A percentile compares a stretch with the other conserved stretches of the same genome.
Evolutionary conservation across 495 filamentous ascomycete species (phyloP).

Genomic region (Xylaria venustula): DNA sequence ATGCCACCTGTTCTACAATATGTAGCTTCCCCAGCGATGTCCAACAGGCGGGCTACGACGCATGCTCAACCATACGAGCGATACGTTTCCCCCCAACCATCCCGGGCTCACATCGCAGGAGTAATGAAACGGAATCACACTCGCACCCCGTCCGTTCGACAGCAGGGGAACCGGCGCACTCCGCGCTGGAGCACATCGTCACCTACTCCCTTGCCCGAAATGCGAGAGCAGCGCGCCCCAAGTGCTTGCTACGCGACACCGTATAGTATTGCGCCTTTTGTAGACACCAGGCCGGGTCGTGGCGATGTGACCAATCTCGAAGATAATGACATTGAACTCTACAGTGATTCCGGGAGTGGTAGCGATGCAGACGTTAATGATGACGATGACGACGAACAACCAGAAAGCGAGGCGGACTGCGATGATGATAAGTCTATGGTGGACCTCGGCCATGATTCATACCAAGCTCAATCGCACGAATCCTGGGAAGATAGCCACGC

Average conservation of each 20-base stretch:
- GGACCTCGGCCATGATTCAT: slow-evolving; percentile 19
- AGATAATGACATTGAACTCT: slow-evolving; percentile 23
- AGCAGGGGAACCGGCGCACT: slow-evolving; percentile 33
- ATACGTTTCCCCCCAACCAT: slow-evolving; percentile 35
- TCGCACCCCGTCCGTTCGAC: slow-evolving; percentile 43
- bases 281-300: slow-evolving; percentile 17
- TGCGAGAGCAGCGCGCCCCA: slow-evolving; percentile 31
- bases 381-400: slow-evolving; percentile 18
- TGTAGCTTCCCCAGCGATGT: slow-evolving; percentile 28
- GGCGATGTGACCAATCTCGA: slow-evolving; percentile 8
- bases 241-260: slow-evolving; percentile 57
- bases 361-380: slow-evolving; percentile 36
- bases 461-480: slow-evolving; percentile 9
- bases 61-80: slow-evolving; percentile 34
- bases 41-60: slow-evolving; percentile 40
- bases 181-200: slow-evolving; percentile 45
- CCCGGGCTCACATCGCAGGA: slow-evolving; percentile 18
- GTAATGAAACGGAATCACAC: slow-evolving; percentile 35
- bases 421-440: slow-evolving; percentile 25
- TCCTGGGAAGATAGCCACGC: slow-evolving; percentile 29
- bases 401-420: slow-evolving; percentile 3
- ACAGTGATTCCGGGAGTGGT: slow-evolving; percentile 29
- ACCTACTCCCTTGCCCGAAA: slow-evolving; percentile 33
- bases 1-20: slow-evolving; percentile 36
- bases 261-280: slow-evolving; percentile 46